Percentiles rank a stretch among this genome's conserved stretches.
These are phyloP conservation scores for Corchorus capsularis DNA, from an alignment of 345 rosid genomes.

Conservation along the genomic window DNA sequence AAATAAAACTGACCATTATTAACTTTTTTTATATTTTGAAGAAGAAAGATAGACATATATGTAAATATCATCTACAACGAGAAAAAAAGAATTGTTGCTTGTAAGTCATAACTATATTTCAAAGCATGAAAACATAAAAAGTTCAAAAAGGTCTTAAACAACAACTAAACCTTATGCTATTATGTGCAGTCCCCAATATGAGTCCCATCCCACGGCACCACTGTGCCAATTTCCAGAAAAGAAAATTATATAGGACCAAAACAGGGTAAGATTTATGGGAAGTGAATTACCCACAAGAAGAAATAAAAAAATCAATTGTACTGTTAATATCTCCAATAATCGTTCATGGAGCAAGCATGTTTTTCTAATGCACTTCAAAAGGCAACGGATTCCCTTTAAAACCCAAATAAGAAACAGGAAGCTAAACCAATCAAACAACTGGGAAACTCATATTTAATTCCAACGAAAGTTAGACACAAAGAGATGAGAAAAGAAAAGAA, in stretches of 20 bases:
- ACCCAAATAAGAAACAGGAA: background rate
- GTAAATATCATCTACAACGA: background rate
- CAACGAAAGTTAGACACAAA: background rate
- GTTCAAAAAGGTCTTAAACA: background rate
- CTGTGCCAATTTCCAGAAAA: background rate
- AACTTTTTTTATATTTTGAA: background rate
- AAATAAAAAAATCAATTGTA: background rate
- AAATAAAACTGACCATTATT: constrained; percentile 13
- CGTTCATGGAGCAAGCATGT: background rate
- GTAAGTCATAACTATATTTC: background rate
- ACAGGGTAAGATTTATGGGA: background rate
- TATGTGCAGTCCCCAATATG: background rate
- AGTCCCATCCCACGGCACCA: background rate
- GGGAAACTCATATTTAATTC: background rate
- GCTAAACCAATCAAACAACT: constrained; percentile 5
- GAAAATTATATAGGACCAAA: background rate
- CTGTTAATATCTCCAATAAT: background rate
- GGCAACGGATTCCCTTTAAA: constrained; percentile 6
- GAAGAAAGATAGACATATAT: background rate
- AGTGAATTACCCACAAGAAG: background rate
- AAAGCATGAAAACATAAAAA: background rate
- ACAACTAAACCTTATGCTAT: background rate
- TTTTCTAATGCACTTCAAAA: background rate
- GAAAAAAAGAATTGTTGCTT: background rate
- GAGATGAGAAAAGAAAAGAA: background rate